phyloP scores from a whole-genome alignment of 2,329 filamentous ascomycete species.

The Apiospora sp. region DNA sequence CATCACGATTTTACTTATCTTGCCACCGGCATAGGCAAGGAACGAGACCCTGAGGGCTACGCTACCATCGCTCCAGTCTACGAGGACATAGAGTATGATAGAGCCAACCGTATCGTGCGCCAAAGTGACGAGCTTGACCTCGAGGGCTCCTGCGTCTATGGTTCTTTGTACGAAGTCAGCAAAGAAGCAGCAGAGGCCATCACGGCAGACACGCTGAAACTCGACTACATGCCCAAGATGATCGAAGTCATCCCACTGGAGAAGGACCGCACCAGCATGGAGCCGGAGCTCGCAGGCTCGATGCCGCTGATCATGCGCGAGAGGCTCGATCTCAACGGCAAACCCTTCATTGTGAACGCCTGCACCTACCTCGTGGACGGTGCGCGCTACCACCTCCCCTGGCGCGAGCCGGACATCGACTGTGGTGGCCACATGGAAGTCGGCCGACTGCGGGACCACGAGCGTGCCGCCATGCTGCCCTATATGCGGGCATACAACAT shows the following conservation, averaged over 20 bases:
- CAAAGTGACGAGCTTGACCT: background rate
- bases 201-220: too few species aligned
- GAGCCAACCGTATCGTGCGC: background rate
- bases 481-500: background rate
- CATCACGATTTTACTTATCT: background rate
- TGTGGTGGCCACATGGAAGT: background rate
- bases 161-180: background rate
- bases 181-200: background rate
- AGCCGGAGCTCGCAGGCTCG: background rate
- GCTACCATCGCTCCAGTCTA: conserved; percentile 1
- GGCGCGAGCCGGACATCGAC: background rate
- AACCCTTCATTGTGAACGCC: background rate
- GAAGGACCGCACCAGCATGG: background rate
- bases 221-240: background rate
- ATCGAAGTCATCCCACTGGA: background rate
- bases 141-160: conserved; percentile 8
- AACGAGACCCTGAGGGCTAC: background rate
- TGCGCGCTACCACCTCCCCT: background rate
- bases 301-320: background rate
- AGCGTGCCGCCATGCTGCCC: background rate
- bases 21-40: background rate
- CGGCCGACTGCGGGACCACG: background rate
- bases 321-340: too few species aligned
- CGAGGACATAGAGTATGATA: background rate
- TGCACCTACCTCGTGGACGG: background rate